Base-by-base conservation (phyloP, 768 basidiomycete species). In the Auriscalpium orientale region DNA sequence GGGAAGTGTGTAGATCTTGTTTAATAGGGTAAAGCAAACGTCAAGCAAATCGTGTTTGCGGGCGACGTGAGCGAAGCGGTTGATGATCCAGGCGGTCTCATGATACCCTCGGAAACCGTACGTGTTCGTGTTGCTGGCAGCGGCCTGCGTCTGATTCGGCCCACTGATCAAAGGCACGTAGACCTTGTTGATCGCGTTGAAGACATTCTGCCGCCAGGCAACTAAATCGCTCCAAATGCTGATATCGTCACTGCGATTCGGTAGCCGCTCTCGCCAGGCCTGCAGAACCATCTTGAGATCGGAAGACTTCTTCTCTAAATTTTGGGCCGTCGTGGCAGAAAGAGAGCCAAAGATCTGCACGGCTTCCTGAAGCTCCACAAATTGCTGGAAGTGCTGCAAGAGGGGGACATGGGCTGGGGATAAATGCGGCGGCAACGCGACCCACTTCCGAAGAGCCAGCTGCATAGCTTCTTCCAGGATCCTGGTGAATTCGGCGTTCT, bases 21-120 rank as follows among this genome's bases (percentile, higher is more conserved):
- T 94, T 65, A 99, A 78, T 1, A 90, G 89, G 6, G 81, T 90
- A 72, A 91, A 92, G 75, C 97, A 98, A 43, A 97, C 97, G 49
- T 99, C 97, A 46, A 95, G 79, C 8, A 99, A 79, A 58, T 95
- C 90, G 66, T 99, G 97, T 71, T 98, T 95, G 56, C 97, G 81
- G 20, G 97, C 97, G 54, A 98, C 94, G 71, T 99, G 95, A 9
- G 97, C 97, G 66, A 99, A 98, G 15, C 97, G 87, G 68, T 99
- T 99, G 75, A 98, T 98, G 67, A 97, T 98, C 97, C 97, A 99
- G 8, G 97, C 97, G 0, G 94, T 98, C 74, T 99, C 97, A 67
- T 99, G 97, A 69, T 91, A 98, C 8, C 97, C 97, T 51, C 97
- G 83, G 68, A 92, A 98, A 8, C 94, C 95, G 65, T 84, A 89